A percentile compares a stretch with the other conserved stretches of the same genome.
Conservation (phyloP, 208 protist genomes). For the Trypanosomatidae sp. region DNA sequence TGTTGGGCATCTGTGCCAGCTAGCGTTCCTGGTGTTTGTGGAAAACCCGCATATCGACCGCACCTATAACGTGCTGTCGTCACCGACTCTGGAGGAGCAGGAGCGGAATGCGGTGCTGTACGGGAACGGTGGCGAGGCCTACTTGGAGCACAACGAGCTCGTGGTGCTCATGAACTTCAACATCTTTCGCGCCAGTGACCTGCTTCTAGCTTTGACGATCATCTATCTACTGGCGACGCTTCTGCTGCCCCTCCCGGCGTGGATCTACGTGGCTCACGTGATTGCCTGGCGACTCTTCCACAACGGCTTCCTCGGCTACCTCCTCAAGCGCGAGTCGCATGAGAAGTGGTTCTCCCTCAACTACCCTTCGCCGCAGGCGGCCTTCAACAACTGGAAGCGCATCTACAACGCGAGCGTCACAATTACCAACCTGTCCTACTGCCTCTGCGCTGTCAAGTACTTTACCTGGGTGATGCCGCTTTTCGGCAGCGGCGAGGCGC, state of each 20-base stretch:
- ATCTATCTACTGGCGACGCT: conserved; percentile 53
- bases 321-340: conserved; percentile 70
- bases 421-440: conserved; percentile 51
- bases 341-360: conserved; percentile 77
- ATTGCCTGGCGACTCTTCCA: conserved; percentile 87
- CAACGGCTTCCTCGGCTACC: conserved; percentile 69
- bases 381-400: conserved; percentile 93
- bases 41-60: conserved; percentile 93
- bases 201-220: conserved; percentile 75
- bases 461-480: conserved; percentile 47
- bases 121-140: conserved; percentile 41
- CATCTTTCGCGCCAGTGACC: conserved; percentile 74
- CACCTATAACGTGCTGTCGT: conserved; percentile 50
- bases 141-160: conserved; percentile 57
- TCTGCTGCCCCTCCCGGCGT: conserved; percentile 52
- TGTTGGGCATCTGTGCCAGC: conserved; percentile 91
- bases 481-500: conserved; percentile 34
- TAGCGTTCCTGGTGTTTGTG: conserved; percentile 92
- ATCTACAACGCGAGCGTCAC: conserved; percentile 83
- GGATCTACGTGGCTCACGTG: conserved; percentile 56
- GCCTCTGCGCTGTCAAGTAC: conserved; percentile 47
- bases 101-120: conserved; percentile 49
- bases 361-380: conserved; percentile 62
- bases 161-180: conserved; percentile 82
- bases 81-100: conserved; percentile 33